Base-by-base conservation (phyloP, 495 filamentous ascomycete species). In the Entonaema liquescens region DNA sequence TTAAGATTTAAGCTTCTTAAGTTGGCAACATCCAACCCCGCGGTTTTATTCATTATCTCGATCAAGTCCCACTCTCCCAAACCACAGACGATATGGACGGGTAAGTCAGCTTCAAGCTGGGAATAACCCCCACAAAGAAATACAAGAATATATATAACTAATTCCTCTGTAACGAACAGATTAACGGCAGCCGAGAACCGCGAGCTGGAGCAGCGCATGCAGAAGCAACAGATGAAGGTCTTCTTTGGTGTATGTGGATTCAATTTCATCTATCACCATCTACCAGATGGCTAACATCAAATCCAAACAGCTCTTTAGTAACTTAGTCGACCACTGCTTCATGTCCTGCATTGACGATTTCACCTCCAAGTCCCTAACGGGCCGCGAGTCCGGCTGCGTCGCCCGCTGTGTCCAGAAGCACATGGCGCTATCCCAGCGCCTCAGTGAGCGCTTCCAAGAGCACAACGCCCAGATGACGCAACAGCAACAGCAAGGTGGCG, bases 341-440 rank as follows among this genome's bases (percentile, higher is more conserved):
- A 90, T 93, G 77, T 90, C 95, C 83, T 99, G 95, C 83, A 89
- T 98, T 80, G 95, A 93, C 79, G 95, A 98, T 84, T 99, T 99
- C 88, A 97, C 93, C 77, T 95, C 92, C 85, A 98, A 98, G 84
- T 92, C 93, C 6, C 88, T 99, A 33, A 88, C 90, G 60, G 83
- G 87, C 67, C 90, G 92, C 71, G 95, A 99, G 81, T 91, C 94
- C 76, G 87, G 90, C 73, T 98, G 96, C 81, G 88, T 97, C 65
- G 89, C 91, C 83, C 90, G 93, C 70, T 99, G 96, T 79, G 93
- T 98, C 23, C 91, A 95, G 81, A 99, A 99, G 86, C 91, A 92
- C 79, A 87, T 98, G 81, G 95, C 97, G 78, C 88, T 90, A 59
- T 91, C 91, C 36, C 91, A 93, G 74, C 89, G 95, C 29, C 82